Conservation (phyloP, 2,329 filamentous ascomycete genomes). For the Magnaporthales sp. region DNA sequence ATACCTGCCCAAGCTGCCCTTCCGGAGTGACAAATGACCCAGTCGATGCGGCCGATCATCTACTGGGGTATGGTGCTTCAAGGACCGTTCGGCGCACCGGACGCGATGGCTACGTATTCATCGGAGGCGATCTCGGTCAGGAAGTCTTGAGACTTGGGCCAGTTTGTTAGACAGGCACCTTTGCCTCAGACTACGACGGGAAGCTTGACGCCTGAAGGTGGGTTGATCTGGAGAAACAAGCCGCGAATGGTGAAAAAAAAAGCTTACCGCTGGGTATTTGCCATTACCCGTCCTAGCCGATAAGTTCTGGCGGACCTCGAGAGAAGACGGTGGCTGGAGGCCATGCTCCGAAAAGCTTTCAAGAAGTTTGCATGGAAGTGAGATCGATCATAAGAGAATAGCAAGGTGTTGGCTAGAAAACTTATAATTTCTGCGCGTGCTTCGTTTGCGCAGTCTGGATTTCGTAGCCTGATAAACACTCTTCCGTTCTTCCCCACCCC, state of each 20-base stretch:
- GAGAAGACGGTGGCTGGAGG: background rate
- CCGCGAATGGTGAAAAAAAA: too few species aligned
- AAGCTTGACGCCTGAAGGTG: constrained; percentile 11
- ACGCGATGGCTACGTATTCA: constrained; percentile 17
- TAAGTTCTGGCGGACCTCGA: background rate
- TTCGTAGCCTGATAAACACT: background rate
- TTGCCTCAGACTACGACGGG: constrained; percentile 22
- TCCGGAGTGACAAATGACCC: constrained; percentile 10
- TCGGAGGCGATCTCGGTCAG: constrained; percentile 17
- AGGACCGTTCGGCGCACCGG: constrained; percentile 12
- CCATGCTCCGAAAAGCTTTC: too few species aligned
- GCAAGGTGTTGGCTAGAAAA: too few species aligned
- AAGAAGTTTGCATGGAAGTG: background rate
- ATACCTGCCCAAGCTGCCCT: constrained; percentile 11
- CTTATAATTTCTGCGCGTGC: background rate
- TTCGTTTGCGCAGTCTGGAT: background rate
- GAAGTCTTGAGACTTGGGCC: constrained; percentile 10
- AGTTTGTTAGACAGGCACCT: constrained; percentile 17
- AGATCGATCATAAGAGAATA: background rate
- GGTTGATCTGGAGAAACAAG: too few species aligned
- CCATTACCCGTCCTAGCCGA: background rate
- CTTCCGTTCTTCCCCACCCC: background rate
- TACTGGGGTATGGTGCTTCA: constrained; percentile 14
- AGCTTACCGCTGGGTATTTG: background rate
- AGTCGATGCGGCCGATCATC: constrained; percentile 15